Conservation (phyloP, 169 alveolate species). For the Hammondia hammondi region DNA sequence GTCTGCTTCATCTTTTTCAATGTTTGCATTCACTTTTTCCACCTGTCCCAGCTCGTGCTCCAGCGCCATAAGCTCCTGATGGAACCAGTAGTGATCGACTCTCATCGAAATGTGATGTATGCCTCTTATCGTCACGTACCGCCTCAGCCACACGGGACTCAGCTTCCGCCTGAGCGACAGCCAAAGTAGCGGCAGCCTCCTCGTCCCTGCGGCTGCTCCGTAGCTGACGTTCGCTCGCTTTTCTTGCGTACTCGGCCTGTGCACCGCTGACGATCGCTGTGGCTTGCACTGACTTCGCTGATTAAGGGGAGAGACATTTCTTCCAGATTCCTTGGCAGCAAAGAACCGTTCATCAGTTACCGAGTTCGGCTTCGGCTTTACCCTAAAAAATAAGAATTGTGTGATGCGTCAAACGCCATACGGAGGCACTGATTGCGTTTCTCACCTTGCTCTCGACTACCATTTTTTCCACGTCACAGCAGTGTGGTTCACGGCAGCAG, state of each 20-base stretch:
- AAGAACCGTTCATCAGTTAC: neutral
- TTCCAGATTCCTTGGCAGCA: neutral
- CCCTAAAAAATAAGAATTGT: neutral
- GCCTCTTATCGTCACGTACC: neutral
- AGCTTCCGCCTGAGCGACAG: neutral
- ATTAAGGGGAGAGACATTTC: neutral
- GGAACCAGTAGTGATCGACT: neutral
- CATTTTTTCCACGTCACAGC: slow-evolving; percentile 37
- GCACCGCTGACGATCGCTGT: neutral
- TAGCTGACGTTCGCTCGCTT: neutral
- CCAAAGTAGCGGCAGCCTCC: neutral
- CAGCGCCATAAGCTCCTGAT: neutral
- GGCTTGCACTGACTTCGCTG: neutral
- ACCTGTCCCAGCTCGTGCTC: neutral
- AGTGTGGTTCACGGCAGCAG: slow-evolving; percentile 46
- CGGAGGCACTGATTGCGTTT: neutral
- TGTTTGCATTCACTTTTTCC: neutral
- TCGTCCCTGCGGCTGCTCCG: neutral
- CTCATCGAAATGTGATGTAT: neutral
- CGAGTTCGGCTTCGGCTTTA: slow-evolving; percentile 27
- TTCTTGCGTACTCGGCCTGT: slow-evolving; percentile 36
- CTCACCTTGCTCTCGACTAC: slow-evolving; percentile 28
- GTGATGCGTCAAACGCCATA: neutral
- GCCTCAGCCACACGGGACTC: neutral
- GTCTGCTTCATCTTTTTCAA: neutral